Evolutionary conservation across 2,329 filamentous ascomycete genomes (phyloP).

Genomic region (Ceratocystis alfenasii): DNA sequence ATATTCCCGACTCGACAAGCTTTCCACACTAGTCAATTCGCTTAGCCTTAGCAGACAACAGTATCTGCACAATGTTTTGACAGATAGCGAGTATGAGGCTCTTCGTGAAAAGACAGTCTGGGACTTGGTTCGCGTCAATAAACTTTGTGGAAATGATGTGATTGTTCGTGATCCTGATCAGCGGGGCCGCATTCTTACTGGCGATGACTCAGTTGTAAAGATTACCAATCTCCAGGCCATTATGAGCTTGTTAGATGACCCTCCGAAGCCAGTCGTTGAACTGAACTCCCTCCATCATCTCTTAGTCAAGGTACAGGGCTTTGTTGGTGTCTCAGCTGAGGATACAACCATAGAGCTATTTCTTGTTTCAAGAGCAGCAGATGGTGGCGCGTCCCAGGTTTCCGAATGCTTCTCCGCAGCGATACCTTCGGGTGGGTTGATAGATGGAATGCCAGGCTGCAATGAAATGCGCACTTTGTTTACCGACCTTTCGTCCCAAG

Average conservation of each 20-base stretch:
- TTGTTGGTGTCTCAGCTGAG: constrained; percentile 64
- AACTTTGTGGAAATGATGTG: constrained; percentile 82
- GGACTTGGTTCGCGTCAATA: constrained; percentile 90
- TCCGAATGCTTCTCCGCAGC: constrained; percentile 77
- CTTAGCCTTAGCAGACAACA: constrained; percentile 78
- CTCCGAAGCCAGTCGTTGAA: constrained; percentile 57
- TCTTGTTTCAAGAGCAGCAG: constrained; percentile 59
- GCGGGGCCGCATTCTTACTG: constrained; percentile 74
- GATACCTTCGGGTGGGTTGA: constrained; percentile 59
- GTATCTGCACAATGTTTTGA: constrained; percentile 87
- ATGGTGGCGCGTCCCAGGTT: constrained; percentile 51
- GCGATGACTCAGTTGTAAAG: constrained; percentile 84
- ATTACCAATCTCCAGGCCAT: constrained; percentile 83
- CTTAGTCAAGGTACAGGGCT: constrained; percentile 70
- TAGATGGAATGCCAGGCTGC: constrained; percentile 51
- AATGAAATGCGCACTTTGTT: constrained; percentile 74
- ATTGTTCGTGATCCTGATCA: constrained; percentile 84
- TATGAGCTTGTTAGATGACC: constrained; percentile 84
- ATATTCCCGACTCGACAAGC: constrained; percentile 68
- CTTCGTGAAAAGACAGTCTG: constrained; percentile 86
- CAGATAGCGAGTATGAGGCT: constrained; percentile 65
- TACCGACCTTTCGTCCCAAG: constrained; percentile 67
- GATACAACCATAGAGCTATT: constrained; percentile 65
- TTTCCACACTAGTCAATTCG: constrained; percentile 68
- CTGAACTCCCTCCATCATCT: constrained; percentile 66